Conservation (phyloP, 768 basidiomycete genomes). For the Pleurotus platypus region DNA sequence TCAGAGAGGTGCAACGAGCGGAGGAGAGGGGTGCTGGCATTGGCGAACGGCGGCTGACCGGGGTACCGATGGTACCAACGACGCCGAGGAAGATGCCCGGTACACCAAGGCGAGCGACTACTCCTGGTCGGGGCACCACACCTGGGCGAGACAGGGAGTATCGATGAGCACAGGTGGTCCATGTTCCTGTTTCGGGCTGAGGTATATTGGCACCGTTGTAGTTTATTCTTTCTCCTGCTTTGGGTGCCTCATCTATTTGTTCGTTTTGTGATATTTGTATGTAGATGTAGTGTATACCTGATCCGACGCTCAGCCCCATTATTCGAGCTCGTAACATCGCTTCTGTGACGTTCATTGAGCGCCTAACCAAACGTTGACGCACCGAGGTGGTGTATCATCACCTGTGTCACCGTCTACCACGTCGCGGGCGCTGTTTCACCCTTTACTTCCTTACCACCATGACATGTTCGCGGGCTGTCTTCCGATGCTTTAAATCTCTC, state of each 20-base stretch:
- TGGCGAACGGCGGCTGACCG: constrained; percentile 54
- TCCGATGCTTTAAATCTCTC: constrained; percentile 52
- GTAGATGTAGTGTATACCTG: too few relatives aligned
- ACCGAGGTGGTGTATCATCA: neutral
- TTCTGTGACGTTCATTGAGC: too few relatives aligned
- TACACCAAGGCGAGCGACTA: constrained; percentile 58
- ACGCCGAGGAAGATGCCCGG: constrained; percentile 66
- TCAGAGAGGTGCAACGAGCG: constrained; percentile 66
- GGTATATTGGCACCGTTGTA: neutral
- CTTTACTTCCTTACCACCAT: constrained; percentile 21
- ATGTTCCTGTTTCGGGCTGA: neutral
- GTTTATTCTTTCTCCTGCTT: neutral
- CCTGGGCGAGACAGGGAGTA: neutral
- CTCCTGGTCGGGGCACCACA: constrained; percentile 34
- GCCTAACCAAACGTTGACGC: neutral
- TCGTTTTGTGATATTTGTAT: neutral
- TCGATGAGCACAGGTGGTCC: neutral
- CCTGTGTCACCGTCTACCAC: neutral
- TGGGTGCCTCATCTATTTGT: neutral
- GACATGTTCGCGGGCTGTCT: constrained; percentile 44
- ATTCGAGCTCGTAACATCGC: too few relatives aligned
- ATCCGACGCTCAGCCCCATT: neutral
- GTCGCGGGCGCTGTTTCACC: neutral
- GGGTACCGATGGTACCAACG: constrained; percentile 47
- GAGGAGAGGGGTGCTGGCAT: constrained; percentile 41